Base-by-base conservation (phyloP, 164 flowering plant species). In the Houttuynia cordata region DNA sequence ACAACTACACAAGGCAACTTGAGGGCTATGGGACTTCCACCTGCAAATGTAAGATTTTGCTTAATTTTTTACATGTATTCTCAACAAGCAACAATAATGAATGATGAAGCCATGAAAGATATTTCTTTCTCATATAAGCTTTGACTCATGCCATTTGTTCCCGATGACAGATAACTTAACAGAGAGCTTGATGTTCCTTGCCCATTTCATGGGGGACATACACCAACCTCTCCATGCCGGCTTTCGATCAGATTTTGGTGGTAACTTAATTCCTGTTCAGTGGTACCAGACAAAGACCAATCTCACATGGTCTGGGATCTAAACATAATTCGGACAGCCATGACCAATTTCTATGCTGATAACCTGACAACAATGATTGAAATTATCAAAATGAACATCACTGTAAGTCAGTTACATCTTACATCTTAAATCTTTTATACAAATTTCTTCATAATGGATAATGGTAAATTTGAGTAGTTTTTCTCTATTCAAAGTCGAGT, bases 1-100 rank as follows among this genome's bases (percentile, higher is more conserved):
- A 80, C 75, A 91, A 91, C 57, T 86, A 85, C 73, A 88, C 97
- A 10, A 64, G 52, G 24, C 97, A 91, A 74, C 92, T 91, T 56
- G 83, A 84, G 41, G 71, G 42, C 69, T 87, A 87, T 68, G 57
- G 68, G 23, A 66, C 52, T 49, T 60, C 68, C 51, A 70, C 84
- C 53, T 53, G 70, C 70, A 42, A 58, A 62, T 62, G 64, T 62
- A 62, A 62, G 7, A 37, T 34, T 39, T 18, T 0, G 19, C 13
- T 55, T 3, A 20, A 17, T 19, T 19, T 23, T 55, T 24, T 22
- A 7, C 6, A 22, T 8, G 5, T 6, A 10, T 19, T 8, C 21
- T 3, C 7, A 24, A 3, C 15, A 23, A n/a, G n/a, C 25, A 19
- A 19, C 25, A 6, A 24, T 14, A 24, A 15, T 20, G 9, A n/a